These are phyloP conservation scores for Leptodermis oblonga DNA, from an alignment of 257 asterid species.

Conservation along the genomic window DNA sequence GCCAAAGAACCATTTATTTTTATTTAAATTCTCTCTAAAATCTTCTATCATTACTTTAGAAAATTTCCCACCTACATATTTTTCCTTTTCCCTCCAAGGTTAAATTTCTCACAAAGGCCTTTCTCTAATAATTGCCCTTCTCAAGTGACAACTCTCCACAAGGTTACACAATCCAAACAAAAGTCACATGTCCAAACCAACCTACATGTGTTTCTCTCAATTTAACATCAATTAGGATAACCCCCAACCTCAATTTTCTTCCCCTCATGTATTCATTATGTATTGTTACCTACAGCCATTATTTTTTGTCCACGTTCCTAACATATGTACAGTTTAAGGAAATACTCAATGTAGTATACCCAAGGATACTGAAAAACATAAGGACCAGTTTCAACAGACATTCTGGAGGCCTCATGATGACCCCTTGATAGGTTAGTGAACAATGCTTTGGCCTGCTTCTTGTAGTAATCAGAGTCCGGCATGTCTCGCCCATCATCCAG, in stretches of 20 bases:
- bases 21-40: no score
- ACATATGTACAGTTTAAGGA: neutral
- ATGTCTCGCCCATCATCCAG: slow-evolving; percentile 91
- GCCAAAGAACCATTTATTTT: no score
- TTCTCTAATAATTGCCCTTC: no score
- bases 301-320: no score
- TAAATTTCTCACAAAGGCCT: no score
- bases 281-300: neutral
- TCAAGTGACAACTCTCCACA: no score
- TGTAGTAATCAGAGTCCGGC: slow-evolving; percentile 74
- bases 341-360: neutral
- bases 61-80: no score
- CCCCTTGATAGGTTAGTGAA: slow-evolving; percentile 87
- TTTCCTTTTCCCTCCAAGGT: no score
- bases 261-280: neutral
- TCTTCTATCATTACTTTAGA: no score
- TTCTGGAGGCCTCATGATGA: slow-evolving; percentile 82
- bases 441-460: slow-evolving; percentile 83
- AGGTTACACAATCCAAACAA: no score
- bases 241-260: neutral
- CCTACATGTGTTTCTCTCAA: neutral
- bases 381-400: slow-evolving; percentile 92
- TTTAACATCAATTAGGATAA: neutral
- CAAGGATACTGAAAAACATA: slow-evolving; percentile 90
- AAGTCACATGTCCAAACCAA: no score